Evolutionary conservation across 768 basidiomycete genomes (phyloP).

Genomic region (Neoboletus subvelutipes): DNA sequence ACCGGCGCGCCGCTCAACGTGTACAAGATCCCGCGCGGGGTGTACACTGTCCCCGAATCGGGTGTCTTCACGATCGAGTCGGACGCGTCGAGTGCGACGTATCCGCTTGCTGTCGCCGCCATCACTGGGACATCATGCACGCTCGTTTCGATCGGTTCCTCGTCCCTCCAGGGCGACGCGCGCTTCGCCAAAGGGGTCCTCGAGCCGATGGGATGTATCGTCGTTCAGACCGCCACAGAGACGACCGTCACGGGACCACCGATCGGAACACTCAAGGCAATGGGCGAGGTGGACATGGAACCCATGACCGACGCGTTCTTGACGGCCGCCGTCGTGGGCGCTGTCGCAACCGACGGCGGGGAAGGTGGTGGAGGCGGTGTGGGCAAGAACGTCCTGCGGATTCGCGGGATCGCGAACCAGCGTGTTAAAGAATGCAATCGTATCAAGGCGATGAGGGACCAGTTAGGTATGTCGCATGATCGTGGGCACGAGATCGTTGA

Average conservation of each 20-base stretch:
- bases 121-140: constrained; percentile 97
- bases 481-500: no score
- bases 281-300: constrained; percentile 86
- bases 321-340: constrained; percentile 90
- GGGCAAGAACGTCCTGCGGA: constrained; percentile 60
- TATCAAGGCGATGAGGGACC: constrained; percentile 94
- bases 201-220: constrained; percentile 92
- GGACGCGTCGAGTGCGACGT: constrained; percentile 94
- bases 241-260: constrained; percentile 94
- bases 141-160: constrained; percentile 85
- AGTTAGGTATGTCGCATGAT: constrained; percentile 64
- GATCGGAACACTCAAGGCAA: constrained; percentile 69
- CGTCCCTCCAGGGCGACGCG: constrained; percentile 96
- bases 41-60: constrained; percentile 69
- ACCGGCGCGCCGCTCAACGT: constrained; percentile 69
- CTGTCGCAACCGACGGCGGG: constrained; percentile 68
- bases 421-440: constrained; percentile 98
- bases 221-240: constrained; percentile 81
- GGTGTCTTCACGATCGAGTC: constrained; percentile 84
- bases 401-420: constrained; percentile 96
- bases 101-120: constrained; percentile 95
- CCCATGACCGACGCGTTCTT: constrained; percentile 99
- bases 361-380: constrained; percentile 32
- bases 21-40: constrained; percentile 82
- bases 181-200: constrained; percentile 91